Percentiles rank a stretch among this genome's conserved stretches.
Conservation (phyloP, 2,329 filamentous ascomycete genomes). For the Aspergillus sojae region DNA sequence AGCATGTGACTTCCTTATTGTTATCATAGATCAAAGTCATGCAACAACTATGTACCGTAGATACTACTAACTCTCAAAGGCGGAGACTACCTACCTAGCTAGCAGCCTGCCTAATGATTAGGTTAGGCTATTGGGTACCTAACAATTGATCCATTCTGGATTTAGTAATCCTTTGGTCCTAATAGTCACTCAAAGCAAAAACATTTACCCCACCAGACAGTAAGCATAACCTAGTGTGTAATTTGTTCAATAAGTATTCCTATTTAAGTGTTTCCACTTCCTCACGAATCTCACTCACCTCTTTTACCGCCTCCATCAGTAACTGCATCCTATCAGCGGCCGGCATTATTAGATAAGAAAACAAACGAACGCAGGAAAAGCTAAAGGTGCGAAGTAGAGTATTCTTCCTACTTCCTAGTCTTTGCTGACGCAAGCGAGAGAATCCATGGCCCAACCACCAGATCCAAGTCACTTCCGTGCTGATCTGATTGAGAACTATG, state of each 20-base stretch:
- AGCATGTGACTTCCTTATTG: background rate
- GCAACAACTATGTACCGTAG: background rate
- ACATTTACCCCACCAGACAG: background rate
- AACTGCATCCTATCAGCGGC: background rate
- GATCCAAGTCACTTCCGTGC: background rate
- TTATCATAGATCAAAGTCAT: background rate
- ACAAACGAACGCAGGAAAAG: background rate
- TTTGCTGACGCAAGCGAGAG: background rate
- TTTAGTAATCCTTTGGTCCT: background rate
- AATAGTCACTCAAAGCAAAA: background rate
- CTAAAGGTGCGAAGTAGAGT: background rate
- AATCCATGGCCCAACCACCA: background rate
- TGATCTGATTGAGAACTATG: slow-evolving; percentile 1
- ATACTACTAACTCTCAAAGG: background rate
- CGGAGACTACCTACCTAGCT: background rate
- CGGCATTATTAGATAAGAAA: background rate
- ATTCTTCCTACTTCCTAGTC: too few species aligned
- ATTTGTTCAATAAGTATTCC: too few species aligned
- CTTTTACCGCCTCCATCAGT: background rate
- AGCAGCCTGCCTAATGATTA: background rate
- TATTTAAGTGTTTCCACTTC: background rate
- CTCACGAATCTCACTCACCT: background rate
- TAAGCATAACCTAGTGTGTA: background rate
- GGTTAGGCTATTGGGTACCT: background rate
- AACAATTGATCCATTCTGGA: background rate